Evolutionary conservation across 2,329 filamentous ascomycete genomes (phyloP).

Genomic region (Botryosphaeria dothidea): DNA sequence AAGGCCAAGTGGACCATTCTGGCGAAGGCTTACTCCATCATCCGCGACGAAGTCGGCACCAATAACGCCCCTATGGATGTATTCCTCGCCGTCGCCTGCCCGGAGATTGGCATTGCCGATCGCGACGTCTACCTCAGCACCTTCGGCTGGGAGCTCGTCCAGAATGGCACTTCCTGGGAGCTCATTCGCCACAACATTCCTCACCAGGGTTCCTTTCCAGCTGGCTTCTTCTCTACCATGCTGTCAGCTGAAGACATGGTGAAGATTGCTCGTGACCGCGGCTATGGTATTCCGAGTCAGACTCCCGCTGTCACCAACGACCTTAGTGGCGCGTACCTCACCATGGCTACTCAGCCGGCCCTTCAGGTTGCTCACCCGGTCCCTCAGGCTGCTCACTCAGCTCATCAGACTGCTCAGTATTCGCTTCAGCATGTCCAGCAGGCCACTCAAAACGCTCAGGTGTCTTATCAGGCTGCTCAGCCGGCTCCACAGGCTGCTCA

Average conservation of each 20-base stretch:
- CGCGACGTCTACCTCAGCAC: slow-evolving; percentile 48
- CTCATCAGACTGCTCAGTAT: not conserved
- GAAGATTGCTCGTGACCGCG: not conserved
- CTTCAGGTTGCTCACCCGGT: not conserved
- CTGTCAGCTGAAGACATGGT: slow-evolving; percentile 39
- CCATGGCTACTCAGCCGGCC: slow-evolving; percentile 5
- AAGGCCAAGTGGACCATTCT: slow-evolving; percentile 55
- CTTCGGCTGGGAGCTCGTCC: slow-evolving; percentile 47
- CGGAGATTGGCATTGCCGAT: slow-evolving; percentile 49
- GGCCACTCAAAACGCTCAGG: not conserved
- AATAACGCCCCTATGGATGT: slow-evolving; percentile 47
- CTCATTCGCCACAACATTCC: slow-evolving; percentile 24
- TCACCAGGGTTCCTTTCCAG: slow-evolving; percentile 22
- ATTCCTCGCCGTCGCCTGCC: slow-evolving; percentile 50
- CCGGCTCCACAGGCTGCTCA: not conserved
- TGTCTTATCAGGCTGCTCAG: not conserved
- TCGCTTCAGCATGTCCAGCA: not conserved
- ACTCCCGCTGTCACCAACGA: not conserved
- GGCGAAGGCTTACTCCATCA: slow-evolving; percentile 57
- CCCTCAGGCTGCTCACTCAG: not conserved
- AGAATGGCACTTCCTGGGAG: slow-evolving; percentile 25
- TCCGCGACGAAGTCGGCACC: slow-evolving; percentile 53
- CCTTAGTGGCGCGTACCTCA: not conserved
- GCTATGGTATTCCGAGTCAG: not conserved
- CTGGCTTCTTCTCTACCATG: slow-evolving; percentile 27